Base-by-base conservation (phyloP, 2,329 filamentous ascomycete genomes). In the Cladosporium sphaerospermum region DNA sequence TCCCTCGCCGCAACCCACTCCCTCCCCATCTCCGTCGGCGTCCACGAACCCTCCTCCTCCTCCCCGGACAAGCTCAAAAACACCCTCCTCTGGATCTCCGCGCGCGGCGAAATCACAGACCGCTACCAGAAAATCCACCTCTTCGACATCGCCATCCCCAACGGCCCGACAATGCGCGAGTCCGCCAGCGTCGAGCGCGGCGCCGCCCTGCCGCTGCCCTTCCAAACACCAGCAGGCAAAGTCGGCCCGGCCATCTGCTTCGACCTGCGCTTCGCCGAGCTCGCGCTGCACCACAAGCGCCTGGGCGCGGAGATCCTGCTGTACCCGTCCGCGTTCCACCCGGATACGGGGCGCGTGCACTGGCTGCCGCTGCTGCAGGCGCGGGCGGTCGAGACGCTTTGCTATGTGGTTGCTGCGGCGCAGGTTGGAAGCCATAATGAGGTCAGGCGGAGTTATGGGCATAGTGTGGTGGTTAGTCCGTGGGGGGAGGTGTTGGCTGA, bases 311-410 rank as follows among this genome's bases (percentile, higher is more conserved):
- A 96, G 57, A 74, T 96, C 50, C 74, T 96, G 46, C 83, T 89
- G 0, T 96, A 92, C 65, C 92, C 92, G 0, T 92, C 88, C 5
- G 92, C 92, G 3, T 97, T 96, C 66, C 96, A 91, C 0, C 79
- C 95, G 0, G 83, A 86, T 1, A 96, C 92, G 0, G 92, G 92
- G 0, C 78, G 76, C 53, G 88, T 88, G 1, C 92, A 96, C 71
- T 97, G 92, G 92, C 83, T 89, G 64, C 76, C 82, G 2, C 73
- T 97, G 5, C 74, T 96, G 11, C 77, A 88, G 28, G 84, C 89
- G 3, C 77, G 92, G 44, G 92, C 92, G 9, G 89, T 96, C 56
- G 92, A 96, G 75, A 89, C 86, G 14, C 88, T 96, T 71, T 83
- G 83, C 52, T 97, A 88, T 75, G 84, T 96, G 2, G 74, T 96